Evolutionary conservation across 73 alveolate genomes (phyloP), one percentile per base, ranked within the genome.

Genomic region (Chromera velia): DNA sequence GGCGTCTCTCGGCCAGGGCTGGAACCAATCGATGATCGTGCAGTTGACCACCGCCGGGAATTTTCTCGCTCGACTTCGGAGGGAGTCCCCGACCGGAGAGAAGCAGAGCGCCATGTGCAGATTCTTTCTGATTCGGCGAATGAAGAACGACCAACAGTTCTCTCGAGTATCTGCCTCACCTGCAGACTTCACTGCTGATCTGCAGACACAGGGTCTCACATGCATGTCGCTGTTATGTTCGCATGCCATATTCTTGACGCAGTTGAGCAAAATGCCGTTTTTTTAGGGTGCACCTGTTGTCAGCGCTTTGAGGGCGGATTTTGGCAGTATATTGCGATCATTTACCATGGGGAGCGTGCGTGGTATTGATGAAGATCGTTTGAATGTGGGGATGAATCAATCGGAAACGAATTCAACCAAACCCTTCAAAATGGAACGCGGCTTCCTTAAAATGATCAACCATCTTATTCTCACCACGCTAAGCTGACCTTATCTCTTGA

Each of bases 1-100:
- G 62, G 99, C 99, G 71, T 97, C 99, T 88, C 92, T 97, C 45
- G 99, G 99, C 99, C 99, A 97, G 19, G 99, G 99, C 89, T 97
- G 98, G 99, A 93, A 97, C 85, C 85, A 79, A 47, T 79, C 85
- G 73, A 79, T 79, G 40, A 79, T 79, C 22, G 85, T 92, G 82
- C 99, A 96, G 85, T 97, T 97, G 69, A 97, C 98, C 77, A 97
- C 88, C 64, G 99, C 99, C 0, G 99, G 99, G 99, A 97, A 97
- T 89, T 97, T 94, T 83, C 99, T 88, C 29, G 99, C 98, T 69
- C 98, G 94, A 9, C 18, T 7, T 32, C 91, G 84, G 76, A 90
- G 63, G 30, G 96, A 80, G 79, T 97, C 99, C 74, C 99, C 99
- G 34, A 97, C 99, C 19, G 99, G 99, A 30, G 99, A 94, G 98